Percentiles rank a stretch among this genome's conserved stretches.
Conservation (phyloP, 2,329 filamentous ascomycete species). For the Simplicillium sp. region DNA sequence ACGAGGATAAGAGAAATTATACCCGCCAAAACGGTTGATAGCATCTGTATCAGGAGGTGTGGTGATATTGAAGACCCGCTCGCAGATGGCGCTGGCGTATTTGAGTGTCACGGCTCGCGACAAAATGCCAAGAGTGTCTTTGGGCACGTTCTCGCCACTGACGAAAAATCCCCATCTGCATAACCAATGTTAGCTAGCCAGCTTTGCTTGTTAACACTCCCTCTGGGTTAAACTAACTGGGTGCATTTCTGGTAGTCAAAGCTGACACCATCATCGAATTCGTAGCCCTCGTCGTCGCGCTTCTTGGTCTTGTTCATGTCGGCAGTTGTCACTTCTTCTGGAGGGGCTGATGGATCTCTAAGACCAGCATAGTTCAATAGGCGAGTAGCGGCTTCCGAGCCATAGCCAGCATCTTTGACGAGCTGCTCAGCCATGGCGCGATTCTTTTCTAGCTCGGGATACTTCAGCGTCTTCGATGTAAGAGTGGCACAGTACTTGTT, state of each 20-base stretch:
- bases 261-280: constrained; percentile 18
- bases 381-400: constrained; percentile 25
- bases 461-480: constrained; percentile 29
- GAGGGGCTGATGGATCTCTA: constrained; percentile 19
- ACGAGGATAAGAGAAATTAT: constrained; percentile 61
- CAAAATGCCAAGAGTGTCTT: constrained; percentile 54
- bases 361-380: constrained; percentile 43
- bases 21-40: constrained; percentile 71
- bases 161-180: constrained; percentile 72
- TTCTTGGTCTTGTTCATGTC: constrained; percentile 11
- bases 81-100: constrained; percentile 54
- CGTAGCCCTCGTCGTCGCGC: constrained; percentile 11
- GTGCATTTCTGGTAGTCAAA: constrained; percentile 48
- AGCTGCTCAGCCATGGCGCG: constrained; percentile 25
- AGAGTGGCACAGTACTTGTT: constrained; percentile 39
- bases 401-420: constrained; percentile 31
- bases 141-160: constrained; percentile 61
- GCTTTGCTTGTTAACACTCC: no score
- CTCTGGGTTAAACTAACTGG: constrained; percentile 38
- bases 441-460: constrained; percentile 27
- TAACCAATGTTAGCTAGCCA: no score
- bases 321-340: constrained; percentile 16
- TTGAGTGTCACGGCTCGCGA: constrained; percentile 60
- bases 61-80: constrained; percentile 59
- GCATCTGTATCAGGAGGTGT: constrained; percentile 49